Evolutionary conservation across 345 rosid genomes (phyloP).

Genomic region (Erodium maritimum): DNA sequence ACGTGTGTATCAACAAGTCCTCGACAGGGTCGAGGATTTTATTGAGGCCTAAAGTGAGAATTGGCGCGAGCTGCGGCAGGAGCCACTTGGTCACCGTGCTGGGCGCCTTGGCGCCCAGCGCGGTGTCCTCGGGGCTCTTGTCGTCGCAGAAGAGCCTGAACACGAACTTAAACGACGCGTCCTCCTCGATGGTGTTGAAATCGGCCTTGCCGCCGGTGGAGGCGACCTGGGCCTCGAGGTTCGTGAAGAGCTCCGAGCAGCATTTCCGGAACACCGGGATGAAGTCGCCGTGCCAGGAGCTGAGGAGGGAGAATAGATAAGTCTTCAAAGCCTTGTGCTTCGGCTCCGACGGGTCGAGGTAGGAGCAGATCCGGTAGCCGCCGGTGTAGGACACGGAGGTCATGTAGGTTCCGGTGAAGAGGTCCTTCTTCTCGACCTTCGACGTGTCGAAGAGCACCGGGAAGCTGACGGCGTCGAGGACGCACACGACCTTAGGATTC

Average conservation of each 20-base stretch:
- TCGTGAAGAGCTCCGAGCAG: slow-evolving; percentile 5
- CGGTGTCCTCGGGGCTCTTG: slow-evolving; percentile 12
- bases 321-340: slow-evolving; percentile 14
- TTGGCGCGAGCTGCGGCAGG: slow-evolving; percentile 18
- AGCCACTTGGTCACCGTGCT: slow-evolving; percentile 9
- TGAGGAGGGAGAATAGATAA: slow-evolving; percentile 10
- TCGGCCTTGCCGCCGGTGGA: slow-evolving; percentile 5
- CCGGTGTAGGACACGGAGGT: slow-evolving; percentile 16
- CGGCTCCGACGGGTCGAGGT: slow-evolving; percentile 21
- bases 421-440: slow-evolving; percentile 20
- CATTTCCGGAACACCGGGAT: slow-evolving; percentile 14
- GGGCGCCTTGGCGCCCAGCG: slow-evolving; percentile 17
- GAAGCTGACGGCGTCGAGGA: slow-evolving; percentile 23
- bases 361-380: slow-evolving; percentile 16
- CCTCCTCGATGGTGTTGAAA: slow-evolving; percentile 6
- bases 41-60: slow-evolving; percentile 15
- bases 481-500: slow-evolving; percentile 11
- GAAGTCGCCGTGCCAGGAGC: not conserved
- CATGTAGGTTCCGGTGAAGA: slow-evolving; percentile 18
- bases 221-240: slow-evolving; percentile 9
- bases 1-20: slow-evolving; percentile 15
- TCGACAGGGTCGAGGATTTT: slow-evolving; percentile 10
- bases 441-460: slow-evolving; percentile 21
- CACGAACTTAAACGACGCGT: slow-evolving; percentile 16
- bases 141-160: slow-evolving; percentile 11